Conservation (phyloP, 331 rosid species). For the Pyracantha coccinea region DNA sequence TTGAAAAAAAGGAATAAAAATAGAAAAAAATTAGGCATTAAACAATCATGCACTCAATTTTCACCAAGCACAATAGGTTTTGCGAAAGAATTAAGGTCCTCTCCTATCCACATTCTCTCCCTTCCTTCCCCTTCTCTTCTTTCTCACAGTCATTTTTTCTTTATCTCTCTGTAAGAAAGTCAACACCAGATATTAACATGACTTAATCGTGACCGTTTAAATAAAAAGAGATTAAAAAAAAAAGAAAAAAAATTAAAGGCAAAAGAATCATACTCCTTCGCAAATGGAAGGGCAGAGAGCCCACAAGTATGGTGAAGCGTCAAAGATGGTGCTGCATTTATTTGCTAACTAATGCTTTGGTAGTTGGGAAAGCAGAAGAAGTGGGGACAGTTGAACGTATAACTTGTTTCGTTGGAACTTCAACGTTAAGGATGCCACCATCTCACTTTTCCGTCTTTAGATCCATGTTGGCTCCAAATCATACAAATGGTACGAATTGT, state of each 20-base stretch:
- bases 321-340: conserved; percentile 2
- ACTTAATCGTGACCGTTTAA: no score
- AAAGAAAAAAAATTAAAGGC: no score
- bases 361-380: neutral
- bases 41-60: neutral
- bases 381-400: neutral
- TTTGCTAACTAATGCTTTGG: neutral
- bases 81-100: no score
- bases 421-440: neutral
- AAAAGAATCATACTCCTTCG: no score
- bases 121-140: no score
- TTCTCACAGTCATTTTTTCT: no score
- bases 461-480: neutral
- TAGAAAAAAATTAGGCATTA: neutral
- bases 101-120: no score
- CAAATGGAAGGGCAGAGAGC: neutral
- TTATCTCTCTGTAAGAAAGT: no score
- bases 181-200: no score
- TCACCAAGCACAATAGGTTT: neutral
- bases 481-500: neutral
- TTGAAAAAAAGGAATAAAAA: neutral
- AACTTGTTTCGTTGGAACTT: neutral
- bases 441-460: neutral
- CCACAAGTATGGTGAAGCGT: neutral
- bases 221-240: no score